Conservation (phyloP, 148 eudicot genomes). For the Persicaria tinctoria region DNA sequence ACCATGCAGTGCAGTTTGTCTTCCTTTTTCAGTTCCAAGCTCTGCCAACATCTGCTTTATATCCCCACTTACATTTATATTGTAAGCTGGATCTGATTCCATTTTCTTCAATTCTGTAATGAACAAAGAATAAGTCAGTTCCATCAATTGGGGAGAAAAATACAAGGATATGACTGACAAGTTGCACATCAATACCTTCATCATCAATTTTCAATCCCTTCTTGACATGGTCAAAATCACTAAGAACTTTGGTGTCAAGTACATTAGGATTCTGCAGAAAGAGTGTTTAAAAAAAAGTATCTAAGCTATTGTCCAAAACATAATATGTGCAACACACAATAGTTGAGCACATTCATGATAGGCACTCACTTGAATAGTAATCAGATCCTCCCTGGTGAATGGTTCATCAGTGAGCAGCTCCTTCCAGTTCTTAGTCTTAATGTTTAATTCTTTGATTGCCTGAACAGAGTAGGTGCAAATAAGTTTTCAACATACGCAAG, state of each 20-base stretch:
- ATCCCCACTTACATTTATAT: constrained; percentile 82
- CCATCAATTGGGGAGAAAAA: neutral
- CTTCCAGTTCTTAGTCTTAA: constrained; percentile 95
- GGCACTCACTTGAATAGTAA: constrained; percentile 72
- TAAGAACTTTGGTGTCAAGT: constrained; percentile 64
- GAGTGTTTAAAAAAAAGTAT: neutral
- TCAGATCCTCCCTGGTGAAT: constrained; percentile 68
- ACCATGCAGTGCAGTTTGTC: constrained; percentile 76
- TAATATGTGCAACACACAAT: neutral
- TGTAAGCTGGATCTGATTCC: constrained; percentile 82
- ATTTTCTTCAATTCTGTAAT: constrained; percentile 55
- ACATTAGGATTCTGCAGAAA: constrained; percentile 78
- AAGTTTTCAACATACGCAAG: neutral
- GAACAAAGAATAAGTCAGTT: constrained; percentile 13
- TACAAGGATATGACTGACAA: neutral
- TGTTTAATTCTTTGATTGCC: constrained; percentile 94
- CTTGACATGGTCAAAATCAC: constrained; percentile 86
- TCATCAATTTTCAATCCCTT: constrained; percentile 80
- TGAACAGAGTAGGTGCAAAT: constrained; percentile 18
- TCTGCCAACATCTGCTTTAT: constrained; percentile 94
- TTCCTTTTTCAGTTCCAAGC: constrained; percentile 87
- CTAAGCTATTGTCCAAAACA: constrained; percentile 4
- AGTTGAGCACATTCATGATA: neutral
- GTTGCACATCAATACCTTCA: constrained; percentile 53
- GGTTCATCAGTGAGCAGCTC: constrained; percentile 97